phyloP scores from a whole-genome alignment of 345 rosid species.

The Mercurialis annua region DNA sequence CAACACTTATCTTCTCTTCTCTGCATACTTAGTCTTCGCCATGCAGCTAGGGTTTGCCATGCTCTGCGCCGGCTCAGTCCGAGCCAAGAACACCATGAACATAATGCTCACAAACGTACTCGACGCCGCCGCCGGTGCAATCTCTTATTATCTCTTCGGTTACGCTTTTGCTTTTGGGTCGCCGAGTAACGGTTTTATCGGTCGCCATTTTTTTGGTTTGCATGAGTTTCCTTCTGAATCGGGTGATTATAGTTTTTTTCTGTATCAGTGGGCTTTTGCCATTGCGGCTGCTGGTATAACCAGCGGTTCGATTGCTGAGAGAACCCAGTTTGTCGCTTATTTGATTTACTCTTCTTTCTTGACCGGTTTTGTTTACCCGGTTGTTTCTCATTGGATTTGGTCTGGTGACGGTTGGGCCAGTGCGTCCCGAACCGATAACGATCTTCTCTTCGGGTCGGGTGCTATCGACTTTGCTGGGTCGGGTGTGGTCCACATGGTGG shows the following conservation, averaged over 20 bases:
- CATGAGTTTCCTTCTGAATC: constrained; percentile 5
- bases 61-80: constrained; percentile 32
- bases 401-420: constrained; percentile 65
- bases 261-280: constrained; percentile 71
- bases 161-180: constrained; percentile 31
- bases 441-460: constrained; percentile 44
- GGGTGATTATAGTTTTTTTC: constrained; percentile 48
- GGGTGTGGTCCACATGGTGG: constrained; percentile 47
- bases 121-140: constrained; percentile 32
- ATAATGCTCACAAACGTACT: constrained; percentile 35
- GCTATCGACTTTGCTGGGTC: constrained; percentile 43
- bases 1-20: constrained; percentile 65
- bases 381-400: constrained; percentile 71
- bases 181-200: constrained; percentile 25
- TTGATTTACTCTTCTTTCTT: constrained; percentile 58
- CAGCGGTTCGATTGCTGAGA: constrained; percentile 69
- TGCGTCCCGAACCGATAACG: constrained; percentile 28
- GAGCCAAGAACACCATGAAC: constrained; percentile 36
- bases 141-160: constrained; percentile 32
- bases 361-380: constrained; percentile 59
- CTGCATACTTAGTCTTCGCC: constrained; percentile 67
- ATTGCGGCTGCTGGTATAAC: constrained; percentile 55
- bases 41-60: constrained; percentile 54
- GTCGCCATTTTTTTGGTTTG: constrained; percentile 27
- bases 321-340: constrained; percentile 69